These are phyloP conservation scores for Psidium friedrichsthalianum DNA, from an alignment of 345 rosid species.

Conservation along the genomic window DNA sequence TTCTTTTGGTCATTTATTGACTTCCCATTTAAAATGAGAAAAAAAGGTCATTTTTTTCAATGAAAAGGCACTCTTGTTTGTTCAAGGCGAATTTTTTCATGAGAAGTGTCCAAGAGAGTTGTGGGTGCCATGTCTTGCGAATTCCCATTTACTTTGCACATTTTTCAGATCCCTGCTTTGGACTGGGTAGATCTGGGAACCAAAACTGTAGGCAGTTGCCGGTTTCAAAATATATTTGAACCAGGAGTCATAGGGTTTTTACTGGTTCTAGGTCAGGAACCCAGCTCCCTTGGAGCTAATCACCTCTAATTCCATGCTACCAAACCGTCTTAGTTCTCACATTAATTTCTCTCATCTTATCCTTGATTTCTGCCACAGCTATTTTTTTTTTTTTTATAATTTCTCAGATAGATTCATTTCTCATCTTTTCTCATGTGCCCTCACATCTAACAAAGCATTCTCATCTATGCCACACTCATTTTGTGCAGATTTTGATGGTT, in stretches of 20 bases:
- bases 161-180: not conserved
- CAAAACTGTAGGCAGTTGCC: not conserved
- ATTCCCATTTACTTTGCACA: not conserved
- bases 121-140: not conserved
- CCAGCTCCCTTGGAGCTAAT: not conserved
- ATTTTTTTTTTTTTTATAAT: not conserved
- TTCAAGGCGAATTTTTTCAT: not conserved
- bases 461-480: not conserved
- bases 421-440: not conserved
- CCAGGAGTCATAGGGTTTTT: not conserved
- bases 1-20: not conserved
- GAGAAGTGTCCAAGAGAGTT: not conserved
- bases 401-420: not conserved
- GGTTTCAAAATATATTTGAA: not conserved
- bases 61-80: not conserved
- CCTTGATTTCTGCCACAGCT: not conserved
- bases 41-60: not conserved
- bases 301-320: not conserved
- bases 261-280: not conserved
- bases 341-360: not conserved
- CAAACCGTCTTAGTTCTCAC: not conserved
- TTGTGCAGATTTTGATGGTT: not conserved
- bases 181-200: not conserved
- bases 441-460: not conserved
- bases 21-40: not conserved